Conservation (phyloP, 768 basidiomycete species). For the Nevesoporus exiguus region DNA sequence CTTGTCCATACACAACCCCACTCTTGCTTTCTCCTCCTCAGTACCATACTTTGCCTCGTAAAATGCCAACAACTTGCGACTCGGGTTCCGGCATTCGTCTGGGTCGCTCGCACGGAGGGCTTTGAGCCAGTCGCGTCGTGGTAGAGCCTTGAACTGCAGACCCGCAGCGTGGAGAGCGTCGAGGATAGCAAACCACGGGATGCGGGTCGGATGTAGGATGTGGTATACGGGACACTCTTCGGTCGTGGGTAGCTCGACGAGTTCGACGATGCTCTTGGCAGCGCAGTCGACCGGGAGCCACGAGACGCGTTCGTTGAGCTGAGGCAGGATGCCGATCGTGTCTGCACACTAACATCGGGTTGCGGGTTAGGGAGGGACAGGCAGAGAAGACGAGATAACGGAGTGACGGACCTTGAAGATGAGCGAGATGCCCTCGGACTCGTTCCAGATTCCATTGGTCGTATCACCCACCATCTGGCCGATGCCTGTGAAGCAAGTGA, state of each 20-base stretch:
- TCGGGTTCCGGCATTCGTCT: slow-evolving; percentile 23
- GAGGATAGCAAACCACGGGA: slow-evolving; percentile 40
- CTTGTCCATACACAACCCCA: slow-evolving; percentile 7
- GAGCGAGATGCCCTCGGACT: slow-evolving; percentile 40
- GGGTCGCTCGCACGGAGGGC: slow-evolving; percentile 21
- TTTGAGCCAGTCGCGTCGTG: slow-evolving; percentile 23
- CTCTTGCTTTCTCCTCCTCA: slow-evolving; percentile 4
- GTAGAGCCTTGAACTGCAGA: slow-evolving; percentile 25
- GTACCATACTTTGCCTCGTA: slow-evolving; percentile 27
- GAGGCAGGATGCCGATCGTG: slow-evolving; percentile 36
- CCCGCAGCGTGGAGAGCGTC: slow-evolving; percentile 36
- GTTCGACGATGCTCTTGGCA: slow-evolving; percentile 44
- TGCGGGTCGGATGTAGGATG: slow-evolving; percentile 13
- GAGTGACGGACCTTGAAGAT: slow-evolving; percentile 27
- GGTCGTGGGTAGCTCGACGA: slow-evolving; percentile 26
- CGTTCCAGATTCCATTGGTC: slow-evolving; percentile 48
- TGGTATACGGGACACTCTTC: slow-evolving; percentile 22
- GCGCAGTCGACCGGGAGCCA: slow-evolving; percentile 57
- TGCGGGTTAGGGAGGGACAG: not conserved
- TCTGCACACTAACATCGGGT: slow-evolving; percentile 36
- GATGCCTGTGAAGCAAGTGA: slow-evolving; percentile 34
- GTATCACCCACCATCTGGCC: slow-evolving; percentile 57
- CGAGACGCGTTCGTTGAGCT: slow-evolving; percentile 31
- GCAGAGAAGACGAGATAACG: not conserved
- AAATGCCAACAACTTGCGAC: slow-evolving; percentile 22